Conservation (phyloP, 768 basidiomycete genomes). For the Boletus vinaceobasis region DNA sequence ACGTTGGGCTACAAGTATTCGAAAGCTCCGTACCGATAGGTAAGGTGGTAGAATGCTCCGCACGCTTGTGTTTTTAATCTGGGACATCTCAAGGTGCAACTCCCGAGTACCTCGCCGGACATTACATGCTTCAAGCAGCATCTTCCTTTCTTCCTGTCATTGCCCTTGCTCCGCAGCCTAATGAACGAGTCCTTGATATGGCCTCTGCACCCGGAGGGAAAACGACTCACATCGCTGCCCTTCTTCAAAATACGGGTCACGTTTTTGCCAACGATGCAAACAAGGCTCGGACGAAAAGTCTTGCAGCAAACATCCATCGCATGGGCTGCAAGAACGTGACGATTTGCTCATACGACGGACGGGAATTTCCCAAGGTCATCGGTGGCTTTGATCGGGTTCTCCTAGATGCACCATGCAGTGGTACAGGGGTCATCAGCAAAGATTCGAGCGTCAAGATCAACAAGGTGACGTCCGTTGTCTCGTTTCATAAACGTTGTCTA, state of each 20-base stretch:
- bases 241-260: conserved; percentile 96
- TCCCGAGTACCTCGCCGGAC: conserved; percentile 97
- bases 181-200: conserved; percentile 96
- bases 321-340: conserved; percentile 98
- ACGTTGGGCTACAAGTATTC: conserved; percentile 98
- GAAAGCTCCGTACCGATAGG: conserved; percentile 95
- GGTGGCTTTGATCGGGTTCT: conserved; percentile 98
- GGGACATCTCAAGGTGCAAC: conserved; percentile 64
- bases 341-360: conserved; percentile 93
- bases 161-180: conserved; percentile 86
- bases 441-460: conserved; percentile 97
- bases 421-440: conserved; percentile 97
- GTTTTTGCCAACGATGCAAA: conserved; percentile 97
- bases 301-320: conserved; percentile 95
- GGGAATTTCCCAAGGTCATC: conserved; percentile 98
- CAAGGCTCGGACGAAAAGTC: conserved; percentile 91
- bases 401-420: conserved; percentile 95
- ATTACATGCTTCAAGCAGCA: conserved; percentile 99
- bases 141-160: conserved; percentile 99
- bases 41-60: conserved; percentile 21
- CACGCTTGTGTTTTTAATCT: background rate
- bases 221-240: conserved; percentile 94
- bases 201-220: conserved; percentile 98
- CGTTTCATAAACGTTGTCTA: background rate
- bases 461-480: conserved; percentile 58